Conservation (phyloP, 306 rosid genomes). For the Cucumis melo region DNA sequence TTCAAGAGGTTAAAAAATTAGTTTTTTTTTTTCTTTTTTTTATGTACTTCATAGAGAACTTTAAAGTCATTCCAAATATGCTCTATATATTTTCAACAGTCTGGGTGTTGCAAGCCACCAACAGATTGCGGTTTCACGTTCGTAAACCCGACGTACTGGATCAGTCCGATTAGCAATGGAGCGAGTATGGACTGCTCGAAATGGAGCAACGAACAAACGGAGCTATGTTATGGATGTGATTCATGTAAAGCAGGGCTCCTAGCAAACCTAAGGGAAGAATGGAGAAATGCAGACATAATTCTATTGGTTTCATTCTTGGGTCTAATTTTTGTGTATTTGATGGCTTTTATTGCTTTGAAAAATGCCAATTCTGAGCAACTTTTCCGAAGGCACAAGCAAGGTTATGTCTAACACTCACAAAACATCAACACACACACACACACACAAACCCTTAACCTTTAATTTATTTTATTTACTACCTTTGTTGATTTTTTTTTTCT, state of each 20-base stretch:
- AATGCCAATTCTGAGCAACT: not conserved
- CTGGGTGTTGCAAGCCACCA: slow-evolving; percentile 6
- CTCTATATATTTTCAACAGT: not conserved
- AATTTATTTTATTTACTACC: not conserved
- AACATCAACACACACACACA: not conserved
- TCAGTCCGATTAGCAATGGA: not conserved
- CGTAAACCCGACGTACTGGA: slow-evolving; percentile 2
- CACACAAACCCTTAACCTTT: not conserved
- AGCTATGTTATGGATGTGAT: not conserved
- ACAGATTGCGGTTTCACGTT: slow-evolving; percentile 1
- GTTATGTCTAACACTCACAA: not conserved
- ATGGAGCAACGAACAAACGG: slow-evolving; percentile 1
- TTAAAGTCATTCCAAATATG: too few relatives aligned
- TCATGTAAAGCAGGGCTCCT: slow-evolving; percentile 1
- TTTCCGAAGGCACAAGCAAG: slow-evolving; percentile 8
- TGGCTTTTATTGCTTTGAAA: not conserved
- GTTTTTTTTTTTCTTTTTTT: too few relatives aligned
- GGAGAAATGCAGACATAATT: not conserved
- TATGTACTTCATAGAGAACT: too few relatives aligned
- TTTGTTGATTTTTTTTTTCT: not conserved
- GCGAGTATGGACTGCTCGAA: not conserved
- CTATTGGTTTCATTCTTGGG: not conserved
- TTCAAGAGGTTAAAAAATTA: too few relatives aligned
- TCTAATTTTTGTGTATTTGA: not conserved
- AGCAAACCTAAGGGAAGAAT: not conserved